Evolutionary conservation across 1,284 basidiomycete species (phyloP), one percentile per base, ranked within the genome.

Genomic region (Puccinia brachypodii): DNA sequence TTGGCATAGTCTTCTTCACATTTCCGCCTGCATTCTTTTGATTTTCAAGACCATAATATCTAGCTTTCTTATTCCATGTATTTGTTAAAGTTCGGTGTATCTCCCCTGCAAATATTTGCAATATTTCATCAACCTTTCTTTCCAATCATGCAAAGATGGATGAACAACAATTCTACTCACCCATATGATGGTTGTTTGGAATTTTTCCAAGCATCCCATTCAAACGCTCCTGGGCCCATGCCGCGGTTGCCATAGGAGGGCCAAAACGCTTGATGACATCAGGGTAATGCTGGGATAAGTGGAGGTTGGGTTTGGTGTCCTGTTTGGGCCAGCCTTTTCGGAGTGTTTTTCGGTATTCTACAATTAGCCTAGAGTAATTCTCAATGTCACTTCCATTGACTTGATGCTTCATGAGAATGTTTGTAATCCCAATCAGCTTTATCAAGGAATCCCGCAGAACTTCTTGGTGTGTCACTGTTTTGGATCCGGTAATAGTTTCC

Each of bases 191-290:
- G 25, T 71, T 71, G 13, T 53, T n/a, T 50, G 71, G 71, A 25
- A 73, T 53, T 3, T 73, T 56, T 16, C 71, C 42, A 47, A 73
- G 50, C 9, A 50, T 53, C 19, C 44, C 44, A 56, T 73, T 73
- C 44, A 73, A 14, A 22, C 25, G 38, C 47, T 71, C 40, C 14
- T 71, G 44, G 14, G 69, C 69, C 69, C 69, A 71, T n/a, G 58
- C 58, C 13, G 58, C 58, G 13, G 28, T n/a, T 9, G 22, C 28
- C 14, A 31, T 73, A 7, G 44, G 50, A 22, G 71, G 47, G 9
- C 71, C 25, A 6, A 73, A 56, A 13, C 50, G 33, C 28, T 73
- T 44, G 40, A 73, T 53, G 44, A 73, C 40, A 36, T 73, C 33
- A 2, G 71, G 44, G 25, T 50, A 73, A 53, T 73, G 71, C 44